phyloP scores from a whole-genome alignment of 2,329 filamentous ascomycete genomes.

The Claviceps cyperi region DNA sequence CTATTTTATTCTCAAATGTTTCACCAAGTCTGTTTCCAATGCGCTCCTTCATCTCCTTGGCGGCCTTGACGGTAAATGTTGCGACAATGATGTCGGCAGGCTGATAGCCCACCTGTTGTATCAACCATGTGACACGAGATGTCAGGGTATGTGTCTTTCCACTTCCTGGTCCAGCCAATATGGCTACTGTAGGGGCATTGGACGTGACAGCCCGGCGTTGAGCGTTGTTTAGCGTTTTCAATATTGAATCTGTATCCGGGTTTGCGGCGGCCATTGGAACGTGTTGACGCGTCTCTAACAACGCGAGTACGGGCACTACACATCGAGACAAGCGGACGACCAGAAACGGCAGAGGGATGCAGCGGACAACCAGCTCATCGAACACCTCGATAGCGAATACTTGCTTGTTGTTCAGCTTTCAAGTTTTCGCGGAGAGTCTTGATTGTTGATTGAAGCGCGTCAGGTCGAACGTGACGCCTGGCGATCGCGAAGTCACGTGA shows the following conservation, averaged over 20 bases:
- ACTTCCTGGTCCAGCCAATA: conserved; percentile 52
- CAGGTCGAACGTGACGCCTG: neutral
- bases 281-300: conserved; percentile 7
- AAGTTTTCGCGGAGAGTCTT: neutral
- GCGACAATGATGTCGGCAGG: conserved; percentile 88
- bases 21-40: conserved; percentile 71
- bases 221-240: conserved; percentile 38
- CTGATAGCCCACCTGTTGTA: conserved; percentile 54
- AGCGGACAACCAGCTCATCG: neutral
- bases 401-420: neutral
- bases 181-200: conserved; percentile 41
- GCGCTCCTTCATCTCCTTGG: conserved; percentile 81
- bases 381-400: neutral
- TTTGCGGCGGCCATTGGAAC: conserved; percentile 15
- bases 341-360: neutral
- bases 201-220: conserved; percentile 43
- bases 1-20: conserved; percentile 57
- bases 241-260: conserved; percentile 17
- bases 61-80: conserved; percentile 93
- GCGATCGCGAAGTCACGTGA: conserved; percentile 10
- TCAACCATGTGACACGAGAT: conserved; percentile 78
- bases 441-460: neutral
- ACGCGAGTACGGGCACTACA: conserved; percentile 1
- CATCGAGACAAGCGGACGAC: neutral
- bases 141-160: conserved; percentile 95